phyloP scores from a whole-genome alignment of 2,329 filamentous ascomycete genomes.

The Epichloe elymi region DNA sequence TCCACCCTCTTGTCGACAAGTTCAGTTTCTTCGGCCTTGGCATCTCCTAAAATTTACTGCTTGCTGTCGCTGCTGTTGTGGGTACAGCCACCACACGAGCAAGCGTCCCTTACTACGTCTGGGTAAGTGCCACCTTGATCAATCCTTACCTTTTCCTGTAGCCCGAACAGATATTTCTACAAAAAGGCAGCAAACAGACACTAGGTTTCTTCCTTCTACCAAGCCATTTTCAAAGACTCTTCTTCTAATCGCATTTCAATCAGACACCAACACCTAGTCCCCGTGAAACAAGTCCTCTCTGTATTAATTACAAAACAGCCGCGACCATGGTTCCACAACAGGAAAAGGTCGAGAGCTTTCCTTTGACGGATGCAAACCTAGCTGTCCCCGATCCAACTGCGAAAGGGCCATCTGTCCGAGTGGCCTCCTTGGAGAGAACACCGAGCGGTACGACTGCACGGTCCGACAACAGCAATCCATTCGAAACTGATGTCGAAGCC shows the following conservation, averaged over 20 bases:
- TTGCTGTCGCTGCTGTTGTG: not conserved
- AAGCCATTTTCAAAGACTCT: not conserved
- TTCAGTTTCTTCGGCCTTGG: too few species aligned
- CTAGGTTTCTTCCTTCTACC: not conserved
- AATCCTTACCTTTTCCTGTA: not conserved
- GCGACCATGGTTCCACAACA: conserved; percentile 13
- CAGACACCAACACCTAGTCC: not conserved
- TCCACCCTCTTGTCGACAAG: too few species aligned
- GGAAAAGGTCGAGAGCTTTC: conserved; percentile 10
- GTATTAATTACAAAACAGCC: not conserved
- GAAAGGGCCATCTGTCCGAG: not conserved
- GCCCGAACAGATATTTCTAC: not conserved
- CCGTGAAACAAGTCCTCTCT: not conserved
- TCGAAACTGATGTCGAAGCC: conserved; percentile 45
- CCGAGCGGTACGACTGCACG: conserved; percentile 30
- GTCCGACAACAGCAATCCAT: conserved; percentile 34
- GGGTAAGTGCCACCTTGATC: not conserved
- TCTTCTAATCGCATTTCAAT: not conserved
- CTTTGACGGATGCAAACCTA: conserved; percentile 11
- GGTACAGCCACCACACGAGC: not conserved
- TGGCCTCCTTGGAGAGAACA: conserved; percentile 9
- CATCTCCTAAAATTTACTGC: too few species aligned
- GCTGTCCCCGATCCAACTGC: conserved; percentile 15
- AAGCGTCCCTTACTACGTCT: not conserved
- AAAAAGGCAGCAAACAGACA: not conserved